Evolutionary conservation across 2,329 filamentous ascomycete species (phyloP).

Genomic region (Apiospora aurea): DNA sequence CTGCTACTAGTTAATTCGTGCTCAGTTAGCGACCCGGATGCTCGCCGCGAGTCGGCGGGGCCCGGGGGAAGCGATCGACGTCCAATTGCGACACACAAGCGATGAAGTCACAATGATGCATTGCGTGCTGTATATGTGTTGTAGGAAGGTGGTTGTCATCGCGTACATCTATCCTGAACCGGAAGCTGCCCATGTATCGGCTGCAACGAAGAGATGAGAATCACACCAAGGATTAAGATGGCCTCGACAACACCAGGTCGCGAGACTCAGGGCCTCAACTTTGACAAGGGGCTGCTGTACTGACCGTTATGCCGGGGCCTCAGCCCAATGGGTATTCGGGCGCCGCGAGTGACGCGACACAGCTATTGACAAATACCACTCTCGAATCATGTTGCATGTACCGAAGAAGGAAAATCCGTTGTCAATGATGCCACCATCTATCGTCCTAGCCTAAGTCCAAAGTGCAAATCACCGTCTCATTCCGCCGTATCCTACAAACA

Average conservation of each 20-base stretch:
- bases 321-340: background rate
- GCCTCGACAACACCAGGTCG: background rate
- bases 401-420: background rate
- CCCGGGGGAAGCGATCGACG: background rate
- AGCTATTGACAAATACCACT: background rate
- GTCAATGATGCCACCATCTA: background rate
- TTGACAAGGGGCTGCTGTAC: background rate
- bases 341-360: background rate
- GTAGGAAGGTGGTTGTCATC: background rate
- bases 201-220: background rate
- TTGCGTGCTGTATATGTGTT: too few relatives aligned
- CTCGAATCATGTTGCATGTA: background rate
- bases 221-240: too few relatives aligned
- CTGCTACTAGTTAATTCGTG: background rate
- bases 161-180: background rate
- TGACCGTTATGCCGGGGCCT: background rate
- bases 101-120: background rate
- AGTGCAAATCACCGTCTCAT: background rate
- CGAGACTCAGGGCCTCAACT: background rate
- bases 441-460: background rate
- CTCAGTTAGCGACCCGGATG: conserved; percentile 2
- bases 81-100: background rate
- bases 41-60: background rate
- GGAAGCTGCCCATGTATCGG: background rate
- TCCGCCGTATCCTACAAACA: background rate